These are phyloP conservation scores for Cylindrodendrum hubeiense DNA, from an alignment of 2,329 filamentous ascomycete species.

Conservation along the genomic window DNA sequence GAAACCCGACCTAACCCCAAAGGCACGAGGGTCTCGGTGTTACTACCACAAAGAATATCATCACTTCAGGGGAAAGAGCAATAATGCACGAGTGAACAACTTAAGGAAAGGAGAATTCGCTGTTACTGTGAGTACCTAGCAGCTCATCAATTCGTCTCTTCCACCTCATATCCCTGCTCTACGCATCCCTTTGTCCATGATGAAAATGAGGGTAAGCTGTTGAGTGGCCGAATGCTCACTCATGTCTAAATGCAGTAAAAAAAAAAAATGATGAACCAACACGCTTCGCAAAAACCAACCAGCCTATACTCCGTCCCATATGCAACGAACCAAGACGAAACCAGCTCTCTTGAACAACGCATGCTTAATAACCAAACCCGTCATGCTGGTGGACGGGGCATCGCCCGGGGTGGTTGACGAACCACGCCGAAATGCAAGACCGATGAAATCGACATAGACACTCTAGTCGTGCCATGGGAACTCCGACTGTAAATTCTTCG, in stretches of 20 bases:
- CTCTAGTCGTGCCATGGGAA: conserved; percentile 74
- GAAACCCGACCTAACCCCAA: neutral
- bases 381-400: conserved; percentile 77
- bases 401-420: conserved; percentile 70
- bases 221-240: conserved; percentile 28
- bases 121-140: neutral
- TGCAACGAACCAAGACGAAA: conserved; percentile 30
- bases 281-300: conserved; percentile 30
- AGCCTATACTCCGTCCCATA: conserved; percentile 35
- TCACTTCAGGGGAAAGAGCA: neutral
- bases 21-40: no score
- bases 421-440: conserved; percentile 73
- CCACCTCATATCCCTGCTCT: conserved; percentile 2
- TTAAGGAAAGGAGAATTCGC: neutral
- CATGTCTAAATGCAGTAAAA: conserved; percentile 30
- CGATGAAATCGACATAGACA: conserved; percentile 75
- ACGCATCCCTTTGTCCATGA: conserved; percentile 8
- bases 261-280: conserved; percentile 18
- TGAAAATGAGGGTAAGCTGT: conserved; percentile 32
- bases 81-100: neutral
- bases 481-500: conserved; percentile 73
- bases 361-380: conserved; percentile 63
- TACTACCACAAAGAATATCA: no score
- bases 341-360: conserved; percentile 18
- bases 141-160: neutral